These are phyloP conservation scores for Penicillium glabrum DNA, from an alignment of 2,329 filamentous ascomycete species.

Conservation along the genomic window DNA sequence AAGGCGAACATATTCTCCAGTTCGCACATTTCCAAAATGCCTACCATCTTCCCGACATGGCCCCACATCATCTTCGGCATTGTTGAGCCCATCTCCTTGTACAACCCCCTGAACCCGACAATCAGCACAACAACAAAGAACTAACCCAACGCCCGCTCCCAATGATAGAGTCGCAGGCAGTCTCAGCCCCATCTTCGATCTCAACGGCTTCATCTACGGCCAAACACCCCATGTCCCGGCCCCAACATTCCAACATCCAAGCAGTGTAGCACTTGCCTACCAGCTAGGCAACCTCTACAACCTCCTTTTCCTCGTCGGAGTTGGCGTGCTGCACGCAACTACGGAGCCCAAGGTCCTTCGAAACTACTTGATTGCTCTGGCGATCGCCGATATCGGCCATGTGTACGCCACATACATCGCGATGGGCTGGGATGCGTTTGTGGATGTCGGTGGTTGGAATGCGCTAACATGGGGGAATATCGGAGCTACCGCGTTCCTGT, in stretches of 20 bases:
- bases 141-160: background rate
- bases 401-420: constrained; percentile 61
- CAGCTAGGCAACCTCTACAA: constrained; percentile 72
- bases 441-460: constrained; percentile 64
- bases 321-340: constrained; percentile 64
- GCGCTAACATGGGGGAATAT: constrained; percentile 73
- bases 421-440: constrained; percentile 56
- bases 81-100: constrained; percentile 69
- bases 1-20: background rate
- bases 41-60: constrained; percentile 59
- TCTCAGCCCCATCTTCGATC: constrained; percentile 55
- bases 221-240: constrained; percentile 53
- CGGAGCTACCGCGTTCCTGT: constrained; percentile 61
- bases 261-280: constrained; percentile 58
- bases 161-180: constrained; percentile 58
- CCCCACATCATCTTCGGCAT: constrained; percentile 67
- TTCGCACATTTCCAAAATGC: constrained; percentile 18
- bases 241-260: constrained; percentile 27
- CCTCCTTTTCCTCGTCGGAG: constrained; percentile 62
- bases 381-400: constrained; percentile 67
- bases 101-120: constrained; percentile 60
- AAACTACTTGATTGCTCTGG: constrained; percentile 66
- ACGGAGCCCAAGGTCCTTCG: constrained; percentile 65
- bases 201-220: constrained; percentile 63
- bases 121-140: background rate